Base-by-base conservation (phyloP, 148 eudicot genomes). In the Heliamphora exappendiculata region DNA sequence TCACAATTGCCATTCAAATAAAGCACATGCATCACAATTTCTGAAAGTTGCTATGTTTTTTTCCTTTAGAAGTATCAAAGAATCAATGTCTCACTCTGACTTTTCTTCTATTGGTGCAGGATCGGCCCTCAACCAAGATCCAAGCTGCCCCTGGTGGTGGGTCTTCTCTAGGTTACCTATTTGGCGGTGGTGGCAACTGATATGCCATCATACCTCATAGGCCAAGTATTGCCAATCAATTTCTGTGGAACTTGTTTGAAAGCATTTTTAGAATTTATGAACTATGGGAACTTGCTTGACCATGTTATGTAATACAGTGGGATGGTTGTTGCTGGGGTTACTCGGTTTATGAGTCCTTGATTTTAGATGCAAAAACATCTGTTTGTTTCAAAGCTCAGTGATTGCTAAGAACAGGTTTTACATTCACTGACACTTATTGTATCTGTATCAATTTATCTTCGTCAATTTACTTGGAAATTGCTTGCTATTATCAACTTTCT, bases 81-180 rank as follows among this genome's bases (percentile, higher is more conserved):
- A 22, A 13, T 45, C 71, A 0, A 14, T 42, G 39, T 41, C 51
- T 28, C 54, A 68, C 12, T 44, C 24, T 14, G 53, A 13, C 51
- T 42, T 24, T n/a, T 1, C 34, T 68, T 39, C 70, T 49, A 17
- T 0, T 66, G 33, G 17, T 78, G 78, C 82, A 89, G 92, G 92
- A 89, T 72, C 90, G 90, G 62, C 92, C 92, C 26, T 85, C 84
- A 7, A 84, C 87, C 20, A 84, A 84, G 72, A 82, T 84, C n/a
- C 82, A 78, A 62, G 80, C 84, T 67, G 87, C 84, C 24, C 87
- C 84, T 13, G 87, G 87, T 29, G 87, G 87, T 50, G 87, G 87
- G 24, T 84, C 87, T 36, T 84, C 87, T 16, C 76, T 84, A 17
- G 87, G 50, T 51, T 84, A 84, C 81, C 87, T 84, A 42, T 84